phyloP scores from a whole-genome alignment of 495 filamentous ascomycete genomes.

The Penicillium cosmopolitanum region DNA sequence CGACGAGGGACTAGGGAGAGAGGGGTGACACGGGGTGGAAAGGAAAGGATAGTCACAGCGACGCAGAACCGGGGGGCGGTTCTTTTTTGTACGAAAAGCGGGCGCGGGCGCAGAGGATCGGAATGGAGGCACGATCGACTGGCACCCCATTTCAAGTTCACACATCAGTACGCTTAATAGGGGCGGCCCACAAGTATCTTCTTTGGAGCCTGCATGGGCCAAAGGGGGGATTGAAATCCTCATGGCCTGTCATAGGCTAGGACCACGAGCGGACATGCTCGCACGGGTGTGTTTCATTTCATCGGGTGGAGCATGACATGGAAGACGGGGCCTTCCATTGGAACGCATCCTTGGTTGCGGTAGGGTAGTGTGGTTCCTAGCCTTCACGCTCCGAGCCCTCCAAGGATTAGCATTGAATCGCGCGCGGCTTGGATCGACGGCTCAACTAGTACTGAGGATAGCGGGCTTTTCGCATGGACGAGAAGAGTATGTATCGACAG shows the following conservation, averaged over 20 bases:
- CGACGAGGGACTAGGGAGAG: background rate
- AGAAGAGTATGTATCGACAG: conserved; percentile 35
- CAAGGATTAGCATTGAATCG: conserved; percentile 7
- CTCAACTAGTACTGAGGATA: conserved; percentile 6
- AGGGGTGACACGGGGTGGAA: conserved; percentile 6
- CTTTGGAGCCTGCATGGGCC: conserved; percentile 13
- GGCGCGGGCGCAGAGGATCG: background rate
- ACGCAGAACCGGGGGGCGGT: conserved; percentile 5
- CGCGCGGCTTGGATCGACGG: conserved; percentile 10
- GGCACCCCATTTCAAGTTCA: conserved; percentile 4
- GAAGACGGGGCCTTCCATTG: conserved; percentile 15
- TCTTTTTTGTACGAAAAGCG: conserved; percentile 17
- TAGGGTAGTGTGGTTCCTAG: conserved; percentile 1
- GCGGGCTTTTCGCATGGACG: conserved; percentile 12
- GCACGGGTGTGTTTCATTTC: conserved; percentile 29
- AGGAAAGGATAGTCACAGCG: conserved; percentile 1
- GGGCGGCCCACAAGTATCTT: conserved; percentile 20
- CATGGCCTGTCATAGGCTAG: conserved; percentile 13
- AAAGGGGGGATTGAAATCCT: conserved; percentile 9
- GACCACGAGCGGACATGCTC: conserved; percentile 6
- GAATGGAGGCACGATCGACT: conserved; percentile 7
- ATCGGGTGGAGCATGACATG: conserved; percentile 20
- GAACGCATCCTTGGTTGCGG: conserved; percentile 8
- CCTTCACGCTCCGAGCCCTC: background rate
- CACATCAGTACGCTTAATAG: conserved; percentile 22